Conservation (phyloP, 257 asterid species). For the Asclepias syriaca region DNA sequence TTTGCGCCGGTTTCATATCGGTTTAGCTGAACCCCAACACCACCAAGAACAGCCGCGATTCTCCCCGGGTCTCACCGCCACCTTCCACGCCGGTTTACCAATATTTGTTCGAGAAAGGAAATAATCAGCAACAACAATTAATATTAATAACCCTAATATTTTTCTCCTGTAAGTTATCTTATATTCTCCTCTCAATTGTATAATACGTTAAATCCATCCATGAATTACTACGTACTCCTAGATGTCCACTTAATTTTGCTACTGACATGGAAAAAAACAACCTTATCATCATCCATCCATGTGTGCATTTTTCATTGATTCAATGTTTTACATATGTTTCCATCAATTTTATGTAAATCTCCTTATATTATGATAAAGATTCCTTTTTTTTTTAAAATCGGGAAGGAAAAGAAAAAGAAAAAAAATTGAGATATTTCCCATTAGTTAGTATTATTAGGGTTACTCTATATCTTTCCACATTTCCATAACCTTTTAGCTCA, state of each 20-base stretch:
- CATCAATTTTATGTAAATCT: not conserved
- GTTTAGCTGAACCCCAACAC: constrained; percentile 22
- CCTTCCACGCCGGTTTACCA: constrained; percentile 55
- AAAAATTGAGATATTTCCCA: no score
- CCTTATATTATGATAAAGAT: no score
- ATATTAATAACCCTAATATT: not conserved
- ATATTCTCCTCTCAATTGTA: not conserved
- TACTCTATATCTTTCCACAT: not conserved
- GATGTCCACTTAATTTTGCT: not conserved
- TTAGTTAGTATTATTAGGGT: no score
- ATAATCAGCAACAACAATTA: not conserved
- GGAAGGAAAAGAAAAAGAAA: no score
- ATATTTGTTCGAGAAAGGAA: constrained; percentile 29
- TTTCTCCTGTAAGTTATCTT: not conserved
- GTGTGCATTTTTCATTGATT: not conserved
- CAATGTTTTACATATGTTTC: not conserved
- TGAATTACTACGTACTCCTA: not conserved
- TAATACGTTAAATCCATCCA: not conserved
- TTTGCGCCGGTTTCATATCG: constrained; percentile 39
- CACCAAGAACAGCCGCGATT: constrained; percentile 24
- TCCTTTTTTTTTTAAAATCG: no score
- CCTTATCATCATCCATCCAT: not conserved
- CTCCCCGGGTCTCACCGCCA: constrained; percentile 79
- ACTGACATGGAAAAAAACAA: not conserved
- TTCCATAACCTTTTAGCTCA: not conserved